Evolutionary conservation across 345 rosid genomes (phyloP).

Genomic region (Populus euphratica): DNA sequence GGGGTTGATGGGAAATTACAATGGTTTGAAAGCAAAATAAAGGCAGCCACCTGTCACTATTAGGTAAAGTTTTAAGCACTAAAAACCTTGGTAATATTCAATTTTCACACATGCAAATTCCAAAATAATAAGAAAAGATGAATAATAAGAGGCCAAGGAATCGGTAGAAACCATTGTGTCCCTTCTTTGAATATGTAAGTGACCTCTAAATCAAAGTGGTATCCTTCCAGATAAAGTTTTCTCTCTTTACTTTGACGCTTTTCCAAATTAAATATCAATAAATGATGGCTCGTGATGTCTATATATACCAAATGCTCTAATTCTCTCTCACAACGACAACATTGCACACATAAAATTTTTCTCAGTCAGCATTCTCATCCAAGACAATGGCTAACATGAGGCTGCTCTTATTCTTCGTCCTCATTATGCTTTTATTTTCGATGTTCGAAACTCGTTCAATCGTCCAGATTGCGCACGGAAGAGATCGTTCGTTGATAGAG

Average conservation of each 20-base stretch:
- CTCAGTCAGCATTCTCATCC: too few relatives aligned
- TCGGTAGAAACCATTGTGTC: background rate
- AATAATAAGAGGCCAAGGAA: background rate
- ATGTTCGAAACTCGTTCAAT: slow-evolving; percentile 31
- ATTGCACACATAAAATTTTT: background rate
- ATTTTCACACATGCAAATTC: background rate
- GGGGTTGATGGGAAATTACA: background rate
- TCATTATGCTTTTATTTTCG: slow-evolving; percentile 31
- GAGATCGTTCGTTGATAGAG: slow-evolving; percentile 36
- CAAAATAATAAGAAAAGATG: too few relatives aligned
- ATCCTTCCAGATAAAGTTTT: background rate
- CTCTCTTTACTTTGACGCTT: background rate
- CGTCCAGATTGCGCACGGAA: slow-evolving; percentile 1
- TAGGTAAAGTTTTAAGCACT: too few relatives aligned
- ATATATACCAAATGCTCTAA: background rate
- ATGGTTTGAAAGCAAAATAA: background rate
- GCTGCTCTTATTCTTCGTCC: slow-evolving; percentile 21
- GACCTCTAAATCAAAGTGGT: background rate
- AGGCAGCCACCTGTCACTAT: background rate
- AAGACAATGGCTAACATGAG: slow-evolving; percentile 22
- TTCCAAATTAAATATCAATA: background rate
- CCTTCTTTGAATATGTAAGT: background rate
- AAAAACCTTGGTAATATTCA: too few relatives aligned
- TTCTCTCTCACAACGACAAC: background rate
- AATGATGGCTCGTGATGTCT: background rate